phyloP scores from a whole-genome alignment of 1,139 yeast species.

The Debaryomyces subglobosus region DNA sequence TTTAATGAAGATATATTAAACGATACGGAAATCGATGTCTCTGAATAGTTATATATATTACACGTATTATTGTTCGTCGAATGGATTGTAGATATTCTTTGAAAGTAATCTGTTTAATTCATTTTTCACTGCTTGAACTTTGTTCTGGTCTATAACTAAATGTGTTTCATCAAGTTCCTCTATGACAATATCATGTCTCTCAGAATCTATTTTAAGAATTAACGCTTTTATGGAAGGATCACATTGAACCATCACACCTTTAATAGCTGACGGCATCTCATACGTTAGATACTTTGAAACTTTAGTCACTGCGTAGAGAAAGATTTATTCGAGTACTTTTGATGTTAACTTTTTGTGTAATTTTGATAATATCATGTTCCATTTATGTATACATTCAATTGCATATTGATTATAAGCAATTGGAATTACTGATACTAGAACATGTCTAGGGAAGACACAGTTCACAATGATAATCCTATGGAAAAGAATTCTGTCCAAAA shows the following conservation, averaged over 20 bases:
- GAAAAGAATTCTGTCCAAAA: not conserved
- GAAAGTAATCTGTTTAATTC: conserved; percentile 78
- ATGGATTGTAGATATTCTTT: conserved; percentile 82
- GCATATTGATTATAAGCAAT: not conserved
- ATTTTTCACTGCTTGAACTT: conserved; percentile 72
- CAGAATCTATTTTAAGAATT: conserved; percentile 76
- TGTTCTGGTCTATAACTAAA: conserved; percentile 73
- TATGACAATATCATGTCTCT: conserved; percentile 70
- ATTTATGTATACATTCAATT: not conserved
- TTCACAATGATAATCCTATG: not conserved
- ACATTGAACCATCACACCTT: conserved; percentile 54
- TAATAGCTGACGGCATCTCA: conserved; percentile 49
- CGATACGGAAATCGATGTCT: conserved; percentile 13
- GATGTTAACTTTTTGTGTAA: not conserved
- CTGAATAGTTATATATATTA: conserved; percentile 5
- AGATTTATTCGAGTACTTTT: not conserved
- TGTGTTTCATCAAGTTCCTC: conserved; percentile 93
- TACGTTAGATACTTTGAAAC: not conserved
- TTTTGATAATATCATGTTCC: not conserved
- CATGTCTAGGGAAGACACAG: not conserved
- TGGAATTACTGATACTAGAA: not conserved
- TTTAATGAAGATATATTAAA: conserved; percentile 30
- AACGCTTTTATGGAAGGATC: conserved; percentile 93
- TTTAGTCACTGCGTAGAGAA: not conserved
- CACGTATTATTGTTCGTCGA: conserved; percentile 61